Percentiles rank a stretch among this genome's conserved stretches.
Conservation (phyloP, 257 asterid species). For the Craterostigma plantagineum region DNA sequence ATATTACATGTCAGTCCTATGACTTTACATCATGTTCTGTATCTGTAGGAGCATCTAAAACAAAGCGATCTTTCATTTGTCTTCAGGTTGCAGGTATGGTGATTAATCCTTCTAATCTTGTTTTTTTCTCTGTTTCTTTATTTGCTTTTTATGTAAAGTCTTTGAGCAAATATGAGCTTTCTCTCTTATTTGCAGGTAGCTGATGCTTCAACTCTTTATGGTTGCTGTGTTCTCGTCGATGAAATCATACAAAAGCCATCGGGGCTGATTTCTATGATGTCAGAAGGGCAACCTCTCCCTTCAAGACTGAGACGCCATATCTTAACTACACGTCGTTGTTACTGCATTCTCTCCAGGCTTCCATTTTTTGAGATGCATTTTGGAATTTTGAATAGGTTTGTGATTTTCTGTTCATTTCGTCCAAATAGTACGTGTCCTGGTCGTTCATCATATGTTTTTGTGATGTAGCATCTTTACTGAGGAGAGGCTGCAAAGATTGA, state of each 20-base stretch:
- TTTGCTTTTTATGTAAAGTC: too few relatives aligned
- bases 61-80: constrained; percentile 95
- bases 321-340: constrained; percentile 88
- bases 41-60: constrained; percentile 83
- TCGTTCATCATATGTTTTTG: constrained; percentile 9
- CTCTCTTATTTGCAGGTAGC: constrained; percentile 39
- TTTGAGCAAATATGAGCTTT: background rate
- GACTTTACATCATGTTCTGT: constrained; percentile 1
- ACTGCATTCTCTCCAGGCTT: constrained; percentile 88
- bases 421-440: background rate
- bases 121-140: background rate
- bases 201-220: constrained; percentile 88
- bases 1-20: too few relatives aligned
- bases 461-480: constrained; percentile 65
- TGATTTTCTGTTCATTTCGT: constrained; percentile 8
- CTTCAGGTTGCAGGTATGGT: constrained; percentile 94
- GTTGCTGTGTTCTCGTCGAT: constrained; percentile 95
- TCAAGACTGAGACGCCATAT: constrained; percentile 53
- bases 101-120: background rate
- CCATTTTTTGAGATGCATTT: constrained; percentile 94
- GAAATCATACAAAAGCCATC: constrained; percentile 88
- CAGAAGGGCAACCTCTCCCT: constrained; percentile 41
- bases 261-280: constrained; percentile 65
- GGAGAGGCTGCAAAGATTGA: constrained; percentile 80
- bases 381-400: constrained; percentile 79